These are phyloP conservation scores for Vitis labrusca DNA, from an alignment of 164 flowering plant species.

Conservation along the genomic window DNA sequence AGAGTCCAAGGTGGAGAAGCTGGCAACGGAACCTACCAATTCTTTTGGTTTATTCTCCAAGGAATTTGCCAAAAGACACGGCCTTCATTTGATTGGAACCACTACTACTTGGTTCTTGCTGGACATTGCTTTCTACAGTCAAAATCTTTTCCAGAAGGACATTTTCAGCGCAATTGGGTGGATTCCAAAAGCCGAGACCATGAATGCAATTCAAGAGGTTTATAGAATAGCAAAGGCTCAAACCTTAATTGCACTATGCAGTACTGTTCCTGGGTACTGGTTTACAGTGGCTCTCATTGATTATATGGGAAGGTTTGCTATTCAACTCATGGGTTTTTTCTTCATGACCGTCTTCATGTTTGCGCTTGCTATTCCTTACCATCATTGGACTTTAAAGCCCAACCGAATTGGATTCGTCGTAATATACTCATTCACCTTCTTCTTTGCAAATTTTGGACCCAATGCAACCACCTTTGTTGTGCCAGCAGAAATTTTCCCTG, in stretches of 20 bases:
- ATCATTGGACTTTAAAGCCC: slow-evolving; percentile 39
- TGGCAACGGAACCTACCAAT: background rate
- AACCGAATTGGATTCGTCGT: slow-evolving; percentile 42
- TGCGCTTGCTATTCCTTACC: slow-evolving; percentile 47
- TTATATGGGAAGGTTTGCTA: slow-evolving; percentile 33
- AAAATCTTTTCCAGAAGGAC: slow-evolving; percentile 48
- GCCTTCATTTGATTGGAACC: slow-evolving; percentile 44
- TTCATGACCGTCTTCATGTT: slow-evolving; percentile 59
- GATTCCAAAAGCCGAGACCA: slow-evolving; percentile 32
- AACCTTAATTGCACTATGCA: slow-evolving; percentile 39
- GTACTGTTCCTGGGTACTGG: slow-evolving; percentile 47
- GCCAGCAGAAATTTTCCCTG: slow-evolving; percentile 57
- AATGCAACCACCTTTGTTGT: slow-evolving; percentile 51
- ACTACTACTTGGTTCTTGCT: slow-evolving; percentile 38
- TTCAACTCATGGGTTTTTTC: slow-evolving; percentile 52
- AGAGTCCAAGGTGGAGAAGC: slow-evolving; percentile 14
- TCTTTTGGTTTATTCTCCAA: slow-evolving; percentile 37
- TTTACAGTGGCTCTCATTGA: slow-evolving; percentile 39
- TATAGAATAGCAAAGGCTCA: slow-evolving; percentile 38
- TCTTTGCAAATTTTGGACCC: slow-evolving; percentile 57
- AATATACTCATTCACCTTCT: slow-evolving; percentile 46
- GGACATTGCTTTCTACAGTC: slow-evolving; percentile 47
- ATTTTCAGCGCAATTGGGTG: slow-evolving; percentile 41
- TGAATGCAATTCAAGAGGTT: slow-evolving; percentile 42
- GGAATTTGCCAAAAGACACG: slow-evolving; percentile 39